phyloP scores from a whole-genome alignment of 768 basidiomycete species.

The Clathrus columnatus region DNA sequence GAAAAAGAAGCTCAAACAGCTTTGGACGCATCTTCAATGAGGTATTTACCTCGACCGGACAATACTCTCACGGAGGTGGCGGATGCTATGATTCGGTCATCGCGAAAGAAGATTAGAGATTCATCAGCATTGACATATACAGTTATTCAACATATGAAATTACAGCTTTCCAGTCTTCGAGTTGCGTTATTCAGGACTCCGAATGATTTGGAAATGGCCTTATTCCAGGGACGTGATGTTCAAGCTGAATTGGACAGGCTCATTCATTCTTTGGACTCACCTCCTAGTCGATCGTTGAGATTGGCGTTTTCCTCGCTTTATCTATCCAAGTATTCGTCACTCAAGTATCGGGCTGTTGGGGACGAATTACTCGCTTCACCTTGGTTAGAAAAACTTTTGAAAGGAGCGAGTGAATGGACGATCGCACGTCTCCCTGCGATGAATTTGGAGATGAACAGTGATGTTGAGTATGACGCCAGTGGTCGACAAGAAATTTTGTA shows the following conservation, averaged over 20 bases:
- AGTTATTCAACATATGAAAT: conserved; percentile 66
- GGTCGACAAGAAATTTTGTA: conserved; percentile 6
- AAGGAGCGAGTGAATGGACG: conserved; percentile 55
- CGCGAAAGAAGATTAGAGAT: conserved; percentile 63
- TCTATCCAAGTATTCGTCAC: conserved; percentile 64
- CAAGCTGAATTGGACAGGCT: conserved; percentile 61
- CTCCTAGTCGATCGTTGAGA: conserved; percentile 54
- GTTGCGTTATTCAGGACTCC: conserved; percentile 73
- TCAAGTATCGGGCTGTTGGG: conserved; percentile 38
- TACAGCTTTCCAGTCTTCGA: conserved; percentile 54
- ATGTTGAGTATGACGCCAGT: conserved; percentile 67
- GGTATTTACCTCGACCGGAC: conserved; percentile 61
- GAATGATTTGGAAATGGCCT: conserved; percentile 68
- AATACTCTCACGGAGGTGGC: conserved; percentile 83
- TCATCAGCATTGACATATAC: conserved; percentile 46
- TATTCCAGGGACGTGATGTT: conserved; percentile 60
- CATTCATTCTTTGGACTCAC: conserved; percentile 37
- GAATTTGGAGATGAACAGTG: conserved; percentile 72
- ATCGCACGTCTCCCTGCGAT: conserved; percentile 78
- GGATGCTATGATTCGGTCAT: conserved; percentile 71
- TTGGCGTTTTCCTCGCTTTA: conserved; percentile 70
- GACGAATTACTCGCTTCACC: conserved; percentile 35
- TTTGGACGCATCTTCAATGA: conserved; percentile 68
- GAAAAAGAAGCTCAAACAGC: conserved; percentile 69
- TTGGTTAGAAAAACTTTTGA: conserved; percentile 56